Evolutionary conservation across 2,329 filamentous ascomycete genomes (phyloP), one percentile per base, ranked within the genome.

Genomic region (Fusarium coicis): DNA sequence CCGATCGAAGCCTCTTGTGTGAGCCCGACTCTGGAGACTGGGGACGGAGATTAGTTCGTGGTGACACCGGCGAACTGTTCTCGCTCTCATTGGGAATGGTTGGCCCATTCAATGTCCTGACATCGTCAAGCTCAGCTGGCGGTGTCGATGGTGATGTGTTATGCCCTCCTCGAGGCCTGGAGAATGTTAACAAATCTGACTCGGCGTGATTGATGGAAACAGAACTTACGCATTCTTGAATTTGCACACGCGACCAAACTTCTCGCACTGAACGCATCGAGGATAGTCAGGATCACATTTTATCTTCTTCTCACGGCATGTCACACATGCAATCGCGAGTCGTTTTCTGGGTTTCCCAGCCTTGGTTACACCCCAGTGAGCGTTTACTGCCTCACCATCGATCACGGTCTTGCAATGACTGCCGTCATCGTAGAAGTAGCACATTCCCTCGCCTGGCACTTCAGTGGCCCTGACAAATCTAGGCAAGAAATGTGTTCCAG

Each of bases 291-390:
- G 95, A 74, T 97, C 94, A 79, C 95, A 98, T 82, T 97, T 97
- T 84, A 98, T 97, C 87, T 97, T 98, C 90, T 97, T 98, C 84
- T 97, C 95, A 56, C 95, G 90, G 81, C 95, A 98, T 18, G 94
- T 96, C 66, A 97, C 88, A 79, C 95, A 98, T n/a, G 94, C 94
- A 80, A 97, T 95, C 30, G 95, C 95, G 63, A 97, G 87, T 63
- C 95, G 89, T 84, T 98, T 98, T 74, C 95, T 90, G 53, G 95
- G 95, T 84, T 97, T 97, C 19, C 95, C 95, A 5, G 95, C 95
- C 83, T 97, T 97, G 40, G 95, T 97, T 15, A 97, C 91, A 21
- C 95, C 95, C 95, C 95, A 97, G 74, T 94, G 93, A 3, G 95
- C 93, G 80, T 97, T 97, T 57, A 97, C 94, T 1, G 87, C 87